Evolutionary conservation across 805 yeast species (phyloP), one percentile per base, ranked within the genome.

Genomic region (Clavispora santaluciae): DNA sequence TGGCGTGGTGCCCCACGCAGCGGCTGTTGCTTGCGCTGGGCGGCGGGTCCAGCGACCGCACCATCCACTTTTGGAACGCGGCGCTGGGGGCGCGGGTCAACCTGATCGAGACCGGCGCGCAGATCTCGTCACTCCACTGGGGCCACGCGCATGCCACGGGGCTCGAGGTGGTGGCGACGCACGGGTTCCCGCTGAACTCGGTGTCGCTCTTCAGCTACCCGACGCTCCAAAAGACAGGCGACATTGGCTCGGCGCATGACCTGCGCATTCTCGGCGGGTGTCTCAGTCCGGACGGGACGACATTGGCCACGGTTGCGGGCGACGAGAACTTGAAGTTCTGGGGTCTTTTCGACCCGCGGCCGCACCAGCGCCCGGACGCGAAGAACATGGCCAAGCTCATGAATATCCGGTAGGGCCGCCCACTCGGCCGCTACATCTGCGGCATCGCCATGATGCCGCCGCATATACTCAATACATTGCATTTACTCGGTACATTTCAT

Each of bases 261-360:
- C 79, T 93, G 12, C 74, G 98, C 50, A 88, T 93, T 20, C 72
- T 93, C 39, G 78, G 78, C 46, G 84, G 96, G 21, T 81, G 88
- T 35, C 59, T 93, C 39, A 85, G 96, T 18, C 97, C 97, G 3
- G 97, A 93, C 63, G 86, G 85, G 12, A 78, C 86, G 39, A 86
- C 95, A 0, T 66, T 93, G 41, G 98, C 96, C 1, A 93, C 99
- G 0, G 89, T 90, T 35, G 95, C 97, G 2, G 95, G 95, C 10
- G 98, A 93, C 63, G 99, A 93, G 60, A 91, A 89, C 64, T 73
- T 93, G 57, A 91, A 93, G 65, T 93, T 93, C 65, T 93, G 95
- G 90, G 83, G 86, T 50, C 72, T 93, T 17, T 91, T 89, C 62
- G 96, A 91, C 54, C 44, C 60, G 45, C 55, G 55, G n/a, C 31